These are phyloP conservation scores for Fusarium fracticaudum DNA, from an alignment of 2,329 filamentous ascomycete genomes.

Conservation along the genomic window DNA sequence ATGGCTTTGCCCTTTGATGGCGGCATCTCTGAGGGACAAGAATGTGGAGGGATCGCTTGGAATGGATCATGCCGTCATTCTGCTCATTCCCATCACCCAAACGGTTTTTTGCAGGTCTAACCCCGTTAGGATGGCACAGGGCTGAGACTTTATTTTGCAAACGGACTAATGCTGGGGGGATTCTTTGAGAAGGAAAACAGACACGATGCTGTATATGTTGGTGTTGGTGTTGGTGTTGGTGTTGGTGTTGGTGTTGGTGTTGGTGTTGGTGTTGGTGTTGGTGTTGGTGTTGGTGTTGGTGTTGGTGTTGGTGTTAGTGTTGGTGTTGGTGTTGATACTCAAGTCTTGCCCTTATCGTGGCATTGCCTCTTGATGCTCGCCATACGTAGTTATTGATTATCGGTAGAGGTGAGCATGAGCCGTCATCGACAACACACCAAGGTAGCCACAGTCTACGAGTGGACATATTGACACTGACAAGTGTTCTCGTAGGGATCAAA, in stretches of 20 bases:
- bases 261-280: no score
- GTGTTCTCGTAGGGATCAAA: neutral
- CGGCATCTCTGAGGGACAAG: neutral
- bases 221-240: neutral
- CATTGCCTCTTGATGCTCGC: neutral
- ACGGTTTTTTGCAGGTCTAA: neutral
- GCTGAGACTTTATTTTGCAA: slow-evolving; percentile 18
- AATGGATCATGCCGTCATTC: slow-evolving; percentile 27
- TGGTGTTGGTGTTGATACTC: neutral
- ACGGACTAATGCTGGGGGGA: neutral
- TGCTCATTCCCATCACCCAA: neutral
- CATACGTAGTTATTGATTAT: neutral
- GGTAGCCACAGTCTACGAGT: neutral
- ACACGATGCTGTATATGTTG: neutral
- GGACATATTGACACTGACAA: neutral
- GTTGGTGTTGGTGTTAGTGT: neutral
- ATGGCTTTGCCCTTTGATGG: neutral
- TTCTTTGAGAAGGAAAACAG: neutral
- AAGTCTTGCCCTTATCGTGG: neutral
- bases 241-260: neutral
- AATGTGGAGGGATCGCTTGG: slow-evolving; percentile 14
- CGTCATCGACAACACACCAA: neutral
- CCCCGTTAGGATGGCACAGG: slow-evolving; percentile 4
- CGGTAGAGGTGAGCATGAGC: neutral
- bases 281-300: neutral